These are phyloP conservation scores for Lonicera japonica DNA, from an alignment of 129 eudicot species.

Conservation along the genomic window DNA sequence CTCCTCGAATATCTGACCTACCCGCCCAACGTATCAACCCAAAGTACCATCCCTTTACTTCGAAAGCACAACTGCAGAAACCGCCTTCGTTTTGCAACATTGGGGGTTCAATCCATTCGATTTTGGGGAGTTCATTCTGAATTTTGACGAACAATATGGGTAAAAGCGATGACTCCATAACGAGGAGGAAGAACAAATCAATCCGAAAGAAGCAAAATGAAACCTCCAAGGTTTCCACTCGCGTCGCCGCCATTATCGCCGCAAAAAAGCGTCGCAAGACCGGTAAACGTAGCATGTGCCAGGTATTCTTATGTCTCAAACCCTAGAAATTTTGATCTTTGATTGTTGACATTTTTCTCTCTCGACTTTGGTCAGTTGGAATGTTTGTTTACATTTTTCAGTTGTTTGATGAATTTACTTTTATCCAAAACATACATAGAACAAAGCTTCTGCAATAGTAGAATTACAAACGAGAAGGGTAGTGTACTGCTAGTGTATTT, in stretches of 20 bases:
- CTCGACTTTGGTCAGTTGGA: too few species aligned
- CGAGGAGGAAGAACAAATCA: conserved; percentile 56
- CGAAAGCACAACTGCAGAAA: background rate
- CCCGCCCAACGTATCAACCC: background rate
- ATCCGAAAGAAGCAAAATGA: conserved; percentile 50
- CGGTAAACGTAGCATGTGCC: conserved; percentile 90
- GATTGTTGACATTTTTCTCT: background rate
- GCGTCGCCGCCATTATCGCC: conserved; percentile 87
- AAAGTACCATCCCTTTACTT: background rate
- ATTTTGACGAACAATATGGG: conserved; percentile 36
- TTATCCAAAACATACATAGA: background rate
- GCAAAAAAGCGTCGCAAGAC: conserved; percentile 83
- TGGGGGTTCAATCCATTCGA: too few species aligned
- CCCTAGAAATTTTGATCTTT: background rate
- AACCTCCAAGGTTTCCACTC: conserved; percentile 55
- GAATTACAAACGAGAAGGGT: too few species aligned
- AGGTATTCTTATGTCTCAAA: conserved; percentile 33
- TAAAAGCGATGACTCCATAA: conserved; percentile 55
- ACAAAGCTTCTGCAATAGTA: background rate
- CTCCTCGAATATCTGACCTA: background rate
- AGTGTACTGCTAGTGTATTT: too few species aligned
- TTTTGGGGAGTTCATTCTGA: background rate
- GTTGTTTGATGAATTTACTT: background rate
- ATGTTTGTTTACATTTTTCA: background rate
- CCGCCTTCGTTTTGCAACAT: conserved; percentile 11